phyloP scores from a whole-genome alignment of 805 yeast genomes.

The Metschnikowia lunata region DNA sequence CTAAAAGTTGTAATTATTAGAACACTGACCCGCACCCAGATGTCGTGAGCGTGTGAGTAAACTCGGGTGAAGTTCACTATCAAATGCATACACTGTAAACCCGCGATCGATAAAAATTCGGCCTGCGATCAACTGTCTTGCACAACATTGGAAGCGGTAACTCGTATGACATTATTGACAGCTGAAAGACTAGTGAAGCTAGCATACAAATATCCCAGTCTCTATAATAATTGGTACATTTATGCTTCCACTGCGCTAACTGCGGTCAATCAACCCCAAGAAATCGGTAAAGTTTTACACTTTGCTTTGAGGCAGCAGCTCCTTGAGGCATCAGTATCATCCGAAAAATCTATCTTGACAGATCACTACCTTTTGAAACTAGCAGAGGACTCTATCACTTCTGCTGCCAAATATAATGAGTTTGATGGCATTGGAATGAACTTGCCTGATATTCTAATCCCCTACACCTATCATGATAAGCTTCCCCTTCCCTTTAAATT shows the following conservation, averaged over 20 bases:
- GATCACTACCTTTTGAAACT: slow-evolving; percentile 30
- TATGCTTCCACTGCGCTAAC: slow-evolving; percentile 79
- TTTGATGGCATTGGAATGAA: slow-evolving; percentile 38
- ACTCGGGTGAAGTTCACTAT: no score
- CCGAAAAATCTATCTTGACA: slow-evolving; percentile 27
- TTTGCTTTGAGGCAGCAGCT: slow-evolving; percentile 53
- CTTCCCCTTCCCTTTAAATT: slow-evolving; percentile 37
- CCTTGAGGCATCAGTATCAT: slow-evolving; percentile 25
- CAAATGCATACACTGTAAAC: no score
- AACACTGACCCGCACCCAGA: no score
- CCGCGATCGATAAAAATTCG: no score
- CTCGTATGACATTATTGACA: not conserved
- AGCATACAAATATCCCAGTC: slow-evolving; percentile 49
- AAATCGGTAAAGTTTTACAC: slow-evolving; percentile 69
- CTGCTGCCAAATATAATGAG: slow-evolving; percentile 36
- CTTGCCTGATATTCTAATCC: slow-evolving; percentile 40
- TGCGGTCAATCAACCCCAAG: slow-evolving; percentile 78
- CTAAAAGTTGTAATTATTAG: no score
- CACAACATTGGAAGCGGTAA: no score
- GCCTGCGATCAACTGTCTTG: no score
- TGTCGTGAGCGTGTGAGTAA: no score
- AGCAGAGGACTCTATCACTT: slow-evolving; percentile 38
- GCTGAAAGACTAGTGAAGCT: slow-evolving; percentile 52
- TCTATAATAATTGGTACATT: slow-evolving; percentile 64
- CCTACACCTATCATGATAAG: slow-evolving; percentile 34